These are phyloP conservation scores for Hanseniaspora clermontiae DNA, from an alignment of 805 yeast genomes.

Conservation along the genomic window DNA sequence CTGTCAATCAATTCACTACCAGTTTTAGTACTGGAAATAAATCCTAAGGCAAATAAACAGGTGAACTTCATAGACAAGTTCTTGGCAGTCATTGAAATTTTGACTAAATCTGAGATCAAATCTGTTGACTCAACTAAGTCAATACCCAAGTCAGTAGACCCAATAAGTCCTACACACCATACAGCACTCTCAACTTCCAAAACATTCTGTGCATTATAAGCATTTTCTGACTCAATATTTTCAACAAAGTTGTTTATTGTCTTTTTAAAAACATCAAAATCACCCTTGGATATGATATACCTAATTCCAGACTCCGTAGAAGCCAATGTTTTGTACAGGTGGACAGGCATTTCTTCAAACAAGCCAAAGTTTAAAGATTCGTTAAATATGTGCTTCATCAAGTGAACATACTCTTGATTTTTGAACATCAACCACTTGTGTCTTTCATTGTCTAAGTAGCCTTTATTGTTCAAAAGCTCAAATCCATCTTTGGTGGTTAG, in stretches of 20 bases:
- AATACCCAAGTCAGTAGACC: slow-evolving; percentile 59
- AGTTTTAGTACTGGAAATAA: slow-evolving; percentile 56
- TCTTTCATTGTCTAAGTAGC: slow-evolving; percentile 55
- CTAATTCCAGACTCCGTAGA: slow-evolving; percentile 70
- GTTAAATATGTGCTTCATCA: slow-evolving; percentile 30
- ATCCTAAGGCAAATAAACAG: slow-evolving; percentile 66
- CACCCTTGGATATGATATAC: slow-evolving; percentile 41
- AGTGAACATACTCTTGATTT: slow-evolving; percentile 36
- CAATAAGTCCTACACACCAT: slow-evolving; percentile 82
- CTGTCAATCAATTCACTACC: slow-evolving; percentile 82
- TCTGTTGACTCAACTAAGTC: slow-evolving; percentile 42
- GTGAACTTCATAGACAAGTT: slow-evolving; percentile 59
- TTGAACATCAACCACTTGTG: slow-evolving; percentile 47
- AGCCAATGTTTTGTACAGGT: slow-evolving; percentile 69
- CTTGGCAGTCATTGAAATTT: slow-evolving; percentile 35
- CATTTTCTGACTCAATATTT: slow-evolving; percentile 19
- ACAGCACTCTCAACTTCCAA: slow-evolving; percentile 55
- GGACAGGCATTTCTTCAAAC: slow-evolving; percentile 35
- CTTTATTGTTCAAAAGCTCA: slow-evolving; percentile 43
- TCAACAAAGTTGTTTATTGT: slow-evolving; percentile 26
- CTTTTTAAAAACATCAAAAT: slow-evolving; percentile 31
- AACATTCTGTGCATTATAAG: slow-evolving; percentile 25
- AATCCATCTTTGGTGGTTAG: slow-evolving; percentile 61
- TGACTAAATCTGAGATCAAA: slow-evolving; percentile 41
- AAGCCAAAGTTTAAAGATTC: slow-evolving; percentile 6